Base-by-base conservation (phyloP, 495 filamentous ascomycete genomes). In the Haplographium delicatum region DNA sequence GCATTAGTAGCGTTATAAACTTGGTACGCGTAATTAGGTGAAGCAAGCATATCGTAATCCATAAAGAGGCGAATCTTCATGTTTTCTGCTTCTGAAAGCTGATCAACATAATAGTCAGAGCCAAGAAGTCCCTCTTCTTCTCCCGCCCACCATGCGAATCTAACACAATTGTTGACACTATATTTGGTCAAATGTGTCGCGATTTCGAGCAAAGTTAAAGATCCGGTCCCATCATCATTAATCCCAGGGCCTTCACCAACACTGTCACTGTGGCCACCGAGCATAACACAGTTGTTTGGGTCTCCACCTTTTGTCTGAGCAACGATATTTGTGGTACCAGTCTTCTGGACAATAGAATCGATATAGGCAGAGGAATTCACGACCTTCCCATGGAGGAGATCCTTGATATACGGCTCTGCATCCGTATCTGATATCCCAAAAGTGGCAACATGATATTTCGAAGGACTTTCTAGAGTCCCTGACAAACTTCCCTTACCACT, bases 41-140 rank as follows among this genome's bases (percentile, higher is more conserved):
- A 73, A 11, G 68, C 76, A 54, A 81, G 64, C 77, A 81, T 81
- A 54, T 81, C 77, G 55, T 78, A 80, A 58, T 81, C 76, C 69
- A 81, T 78, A 53, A 77, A 78, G 23, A 80, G 64, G 3, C 73
- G 70, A 47, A 80, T 79, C 62, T 77, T 77, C 47, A 62, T 25
- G 60, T 75, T 77, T 56, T 79, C 77, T 9, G 72, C 68, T 6
- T 63, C 47, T 0, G 72, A 62, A 15, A 80, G 65, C 31, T 62
- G 62, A 19, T 64, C 62, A 35, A 78, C 75, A 50, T 78, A 80
- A 62, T 74, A 77, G 55, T 76, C 72, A 1, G 72, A 75, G 1
- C 77, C 78, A 0, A 82, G 66, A n/a, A 79, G 68, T 1, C 76
- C 76, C 57, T 79, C 75, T 58, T 82, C 78, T 51, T 80, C 77